Percentiles rank a stretch among this genome's conserved stretches.
These are phyloP conservation scores for Metarhizium anisopliae DNA, from an alignment of 2,329 filamentous ascomycete species.

Conservation along the genomic window DNA sequence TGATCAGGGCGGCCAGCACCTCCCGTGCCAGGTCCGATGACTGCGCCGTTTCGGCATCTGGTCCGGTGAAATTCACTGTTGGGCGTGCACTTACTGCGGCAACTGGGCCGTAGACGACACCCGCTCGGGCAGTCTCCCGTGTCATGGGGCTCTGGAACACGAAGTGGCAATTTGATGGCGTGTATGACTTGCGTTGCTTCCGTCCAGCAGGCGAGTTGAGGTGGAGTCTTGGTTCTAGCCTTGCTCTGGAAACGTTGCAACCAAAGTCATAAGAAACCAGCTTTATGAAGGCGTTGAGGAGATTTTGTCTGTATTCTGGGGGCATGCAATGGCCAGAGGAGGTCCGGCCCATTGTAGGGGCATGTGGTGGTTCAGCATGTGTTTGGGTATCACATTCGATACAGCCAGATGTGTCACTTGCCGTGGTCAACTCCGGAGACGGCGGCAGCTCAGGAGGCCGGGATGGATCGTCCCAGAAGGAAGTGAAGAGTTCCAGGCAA, in stretches of 20 bases:
- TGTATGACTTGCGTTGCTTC: slow-evolving; percentile 39
- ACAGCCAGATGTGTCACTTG: slow-evolving; percentile 11
- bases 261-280: slow-evolving; percentile 58
- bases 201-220: slow-evolving; percentile 31
- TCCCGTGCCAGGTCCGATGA: slow-evolving; percentile 54
- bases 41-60: slow-evolving; percentile 44
- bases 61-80: slow-evolving; percentile 38
- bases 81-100: slow-evolving; percentile 51
- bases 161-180: slow-evolving; percentile 50
- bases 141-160: slow-evolving; percentile 50
- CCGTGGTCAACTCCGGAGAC: slow-evolving; percentile 20
- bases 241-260: slow-evolving; percentile 48
- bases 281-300: slow-evolving; percentile 53
- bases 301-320: slow-evolving; percentile 44
- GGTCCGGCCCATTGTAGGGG: slow-evolving; percentile 26
- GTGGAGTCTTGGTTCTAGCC: slow-evolving; percentile 51
- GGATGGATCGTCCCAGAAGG: slow-evolving; percentile 55
- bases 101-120: slow-evolving; percentile 52
- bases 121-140: slow-evolving; percentile 50
- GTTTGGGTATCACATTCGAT: slow-evolving; percentile 1
- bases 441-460: slow-evolving; percentile 20
- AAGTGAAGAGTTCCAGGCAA: slow-evolving; percentile 48
- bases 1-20: slow-evolving; percentile 49
- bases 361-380: slow-evolving; percentile 8
- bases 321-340: slow-evolving; percentile 47